These are phyloP conservation scores for Pisolithus tinctorius DNA, from an alignment of 768 basidiomycete genomes.

Conservation along the genomic window DNA sequence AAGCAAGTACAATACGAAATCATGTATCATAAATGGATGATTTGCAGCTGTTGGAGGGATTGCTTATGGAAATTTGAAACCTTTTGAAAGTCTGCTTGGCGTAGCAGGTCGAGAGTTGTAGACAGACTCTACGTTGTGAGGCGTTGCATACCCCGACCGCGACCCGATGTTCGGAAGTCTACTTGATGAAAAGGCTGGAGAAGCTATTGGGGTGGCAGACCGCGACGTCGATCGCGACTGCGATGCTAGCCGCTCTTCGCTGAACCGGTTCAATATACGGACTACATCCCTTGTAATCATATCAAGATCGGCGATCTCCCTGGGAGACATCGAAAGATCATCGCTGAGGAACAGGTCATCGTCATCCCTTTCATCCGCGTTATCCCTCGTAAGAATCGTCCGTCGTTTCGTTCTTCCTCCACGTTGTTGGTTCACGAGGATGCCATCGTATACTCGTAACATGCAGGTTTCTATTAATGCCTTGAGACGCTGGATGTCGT, in stretches of 20 bases:
- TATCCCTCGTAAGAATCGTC: constrained; percentile 34
- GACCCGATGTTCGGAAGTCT: constrained; percentile 34
- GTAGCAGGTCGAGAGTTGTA: constrained; percentile 58
- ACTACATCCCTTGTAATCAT: constrained; percentile 69
- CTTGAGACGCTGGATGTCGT: constrained; percentile 80
- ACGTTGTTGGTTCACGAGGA: constrained; percentile 37
- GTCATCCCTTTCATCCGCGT: constrained; percentile 49
- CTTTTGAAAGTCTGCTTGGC: constrained; percentile 48
- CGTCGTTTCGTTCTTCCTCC: constrained; percentile 22
- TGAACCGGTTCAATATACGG: constrained; percentile 62
- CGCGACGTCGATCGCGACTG: constrained; percentile 59
- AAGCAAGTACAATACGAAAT: constrained; percentile 5
- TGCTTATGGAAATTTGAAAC: constrained; percentile 23
- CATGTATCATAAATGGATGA: neutral
- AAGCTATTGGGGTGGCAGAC: constrained; percentile 58
- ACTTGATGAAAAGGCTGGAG: constrained; percentile 36
- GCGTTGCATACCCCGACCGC: constrained; percentile 56
- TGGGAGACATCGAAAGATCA: constrained; percentile 50
- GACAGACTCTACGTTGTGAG: constrained; percentile 36
- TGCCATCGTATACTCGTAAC: constrained; percentile 87
- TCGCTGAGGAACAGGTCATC: constrained; percentile 34
- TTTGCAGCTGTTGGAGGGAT: constrained; percentile 2
- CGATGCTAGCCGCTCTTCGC: constrained; percentile 50
- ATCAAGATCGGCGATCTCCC: constrained; percentile 73
- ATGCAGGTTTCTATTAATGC: constrained; percentile 74